Base-by-base conservation (phyloP, 345 rosid species). In the Syzygium oleosum region DNA sequence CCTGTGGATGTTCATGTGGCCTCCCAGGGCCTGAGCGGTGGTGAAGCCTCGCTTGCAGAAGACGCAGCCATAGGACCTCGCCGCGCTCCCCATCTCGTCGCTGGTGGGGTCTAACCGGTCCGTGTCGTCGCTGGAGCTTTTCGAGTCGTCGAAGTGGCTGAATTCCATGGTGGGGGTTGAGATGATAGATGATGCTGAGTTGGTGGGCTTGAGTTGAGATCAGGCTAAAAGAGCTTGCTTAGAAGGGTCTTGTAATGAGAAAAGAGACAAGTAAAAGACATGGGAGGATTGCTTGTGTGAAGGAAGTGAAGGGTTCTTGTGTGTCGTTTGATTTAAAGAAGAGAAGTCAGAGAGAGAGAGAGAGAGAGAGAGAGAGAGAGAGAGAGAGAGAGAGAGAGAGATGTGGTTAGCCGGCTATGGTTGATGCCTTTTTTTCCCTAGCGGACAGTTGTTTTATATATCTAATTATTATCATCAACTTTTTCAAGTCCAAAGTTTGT, bases 11-110 rank as follows among this genome's bases (percentile, higher is more conserved):
- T 97, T 97, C 99, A 97, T 97, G 89, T 97, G 99, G 15, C 99
- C 99, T 1, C 99, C 99, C 84, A 97, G 90, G 78, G 99, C 99
- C 86, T 97, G 99, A 51, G 99, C 99, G 86, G 95, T 97, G 52
- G 97, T 95, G 92, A 97, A 97, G 49, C 99, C 99, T 91, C 98
- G 91, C 95, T 94, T 96, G 95, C 99, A 97, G 87, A 96, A 96
- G 85, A 92, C 94, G 56, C 96, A 94, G 88, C 92, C 95, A 78
- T 95, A 95, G 85, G 93, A 91, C 86, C 95, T 78, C 84, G 92
- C 92, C 0, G 89, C 85, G 27, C 83, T 73, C 85, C 91, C 94
- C 46, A 52, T 61, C 13, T 88, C 90, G 10, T 91, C 92, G 77
- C 73, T 80, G 21, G 83, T 77, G 51, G 87, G 90, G 84, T 88